phyloP scores from a whole-genome alignment of 345 rosid genomes.

The Linum tenue region DNA sequence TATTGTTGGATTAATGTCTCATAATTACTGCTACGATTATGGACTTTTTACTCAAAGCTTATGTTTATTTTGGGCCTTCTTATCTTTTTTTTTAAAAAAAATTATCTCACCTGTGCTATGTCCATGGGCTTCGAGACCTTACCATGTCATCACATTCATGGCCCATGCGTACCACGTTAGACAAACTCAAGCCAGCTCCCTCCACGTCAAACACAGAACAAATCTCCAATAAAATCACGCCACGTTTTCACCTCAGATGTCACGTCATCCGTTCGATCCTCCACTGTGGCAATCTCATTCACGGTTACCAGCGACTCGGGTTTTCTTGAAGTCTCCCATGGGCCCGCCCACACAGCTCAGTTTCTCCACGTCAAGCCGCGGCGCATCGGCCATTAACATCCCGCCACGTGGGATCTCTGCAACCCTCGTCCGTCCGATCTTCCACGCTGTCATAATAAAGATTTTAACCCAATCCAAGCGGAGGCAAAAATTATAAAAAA shows the following conservation, averaged over 20 bases:
- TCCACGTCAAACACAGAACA: constrained; percentile 7
- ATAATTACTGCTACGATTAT: too few relatives aligned
- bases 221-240: constrained; percentile 11
- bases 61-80: too few relatives aligned
- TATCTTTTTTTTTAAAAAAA: too few relatives aligned
- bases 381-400: neutral
- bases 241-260: constrained; percentile 15
- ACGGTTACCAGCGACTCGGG: neutral
- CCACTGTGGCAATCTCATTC: too few relatives aligned
- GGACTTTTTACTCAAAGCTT: too few relatives aligned
- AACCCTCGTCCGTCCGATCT: constrained; percentile 27
- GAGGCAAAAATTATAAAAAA: neutral
- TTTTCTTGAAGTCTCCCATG: neutral
- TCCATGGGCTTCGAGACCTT: too few relatives aligned
- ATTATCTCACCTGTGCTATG: too few relatives aligned
- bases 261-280: neutral
- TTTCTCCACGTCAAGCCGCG: constrained; percentile 8
- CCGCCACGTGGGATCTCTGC: constrained; percentile 16
- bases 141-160: too few relatives aligned
- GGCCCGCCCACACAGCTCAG: neutral
- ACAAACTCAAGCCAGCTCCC: neutral
- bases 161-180: too few relatives aligned
- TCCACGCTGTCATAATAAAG: constrained; percentile 26
- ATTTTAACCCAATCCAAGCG: constrained; percentile 9
- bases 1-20: too few relatives aligned